phyloP scores from a whole-genome alignment of 176 grass and related monocot genomes.

The Aegilops speltoides region DNA sequence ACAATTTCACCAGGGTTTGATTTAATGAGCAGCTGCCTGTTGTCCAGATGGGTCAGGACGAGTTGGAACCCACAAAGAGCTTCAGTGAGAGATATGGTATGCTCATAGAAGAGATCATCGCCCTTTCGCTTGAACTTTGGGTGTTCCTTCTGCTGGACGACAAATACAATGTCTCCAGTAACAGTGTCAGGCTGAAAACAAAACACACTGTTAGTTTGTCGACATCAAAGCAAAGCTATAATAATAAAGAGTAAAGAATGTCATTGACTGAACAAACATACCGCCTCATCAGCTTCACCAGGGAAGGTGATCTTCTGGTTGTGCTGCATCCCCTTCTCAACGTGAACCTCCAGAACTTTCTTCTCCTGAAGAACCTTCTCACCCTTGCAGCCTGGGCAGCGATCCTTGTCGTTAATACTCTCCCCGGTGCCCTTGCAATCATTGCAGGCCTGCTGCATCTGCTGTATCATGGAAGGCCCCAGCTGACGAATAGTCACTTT shows the following conservation, averaged over 20 bases:
- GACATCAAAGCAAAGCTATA: background rate
- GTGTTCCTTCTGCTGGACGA: constrained; percentile 89
- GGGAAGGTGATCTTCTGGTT: constrained; percentile 96
- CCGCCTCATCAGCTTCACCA: constrained; percentile 95
- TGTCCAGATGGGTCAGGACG: constrained; percentile 92
- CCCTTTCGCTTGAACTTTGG: constrained; percentile 96
- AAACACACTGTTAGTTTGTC: constrained; percentile 18
- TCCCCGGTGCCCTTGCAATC: constrained; percentile 96
- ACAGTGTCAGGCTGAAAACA: constrained; percentile 81
- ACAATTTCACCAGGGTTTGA: constrained; percentile 85
- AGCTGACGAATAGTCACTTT: constrained; percentile 91
- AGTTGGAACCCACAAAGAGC: constrained; percentile 94
- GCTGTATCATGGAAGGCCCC: constrained; percentile 95
- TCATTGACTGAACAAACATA: constrained; percentile 35
- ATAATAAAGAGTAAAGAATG: background rate
- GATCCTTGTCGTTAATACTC: constrained; percentile 88
- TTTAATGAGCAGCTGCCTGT: constrained; percentile 89
- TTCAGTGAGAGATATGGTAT: constrained; percentile 82
- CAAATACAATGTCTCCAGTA: constrained; percentile 93
- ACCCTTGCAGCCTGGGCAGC: constrained; percentile 88
- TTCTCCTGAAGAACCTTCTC: constrained; percentile 95
- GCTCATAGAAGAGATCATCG: constrained; percentile 92
- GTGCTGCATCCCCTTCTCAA: constrained; percentile 98
- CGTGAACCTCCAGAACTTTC: constrained; percentile 91
- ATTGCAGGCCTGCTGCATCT: constrained; percentile 96